Percentiles rank a stretch among this genome's conserved stretches.
Evolutionary conservation across 345 rosid genomes (phyloP).

Genomic region (Arabis hirsuta): DNA sequence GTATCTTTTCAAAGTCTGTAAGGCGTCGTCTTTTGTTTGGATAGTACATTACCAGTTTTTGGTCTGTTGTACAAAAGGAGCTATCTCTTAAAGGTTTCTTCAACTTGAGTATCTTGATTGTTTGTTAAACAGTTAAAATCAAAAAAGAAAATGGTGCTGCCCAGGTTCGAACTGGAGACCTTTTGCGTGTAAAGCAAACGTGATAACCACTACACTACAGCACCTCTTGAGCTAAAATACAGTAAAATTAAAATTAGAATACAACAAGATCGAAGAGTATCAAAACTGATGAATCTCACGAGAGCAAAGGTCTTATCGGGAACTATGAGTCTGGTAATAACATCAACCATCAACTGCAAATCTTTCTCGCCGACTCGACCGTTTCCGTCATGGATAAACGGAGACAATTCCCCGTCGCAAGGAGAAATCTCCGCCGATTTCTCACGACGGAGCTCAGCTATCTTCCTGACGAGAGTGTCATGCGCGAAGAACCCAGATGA

Average conservation of each 20-base stretch:
- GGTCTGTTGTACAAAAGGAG: slow-evolving; percentile 23
- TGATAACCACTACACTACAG: slow-evolving; percentile 49
- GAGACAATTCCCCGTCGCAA: slow-evolving; percentile 23
- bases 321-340: slow-evolving; percentile 40
- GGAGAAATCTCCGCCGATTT: not conserved
- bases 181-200: slow-evolving; percentile 43
- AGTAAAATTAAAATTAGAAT: too few relatives aligned
- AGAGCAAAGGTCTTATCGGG: slow-evolving; percentile 29
- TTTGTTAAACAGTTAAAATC: not conserved
- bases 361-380: slow-evolving; percentile 42
- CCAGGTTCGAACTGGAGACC: slow-evolving; percentile 43
- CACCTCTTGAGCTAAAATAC: not conserved
- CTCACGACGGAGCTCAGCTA: slow-evolving; percentile 23
- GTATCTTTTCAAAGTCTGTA: slow-evolving; percentile 61
- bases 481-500: slow-evolving; percentile 68
- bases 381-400: slow-evolving; percentile 10
- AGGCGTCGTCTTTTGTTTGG: slow-evolving; percentile 72
- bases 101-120: too few relatives aligned
- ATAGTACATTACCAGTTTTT: slow-evolving; percentile 25
- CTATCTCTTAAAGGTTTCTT: too few relatives aligned
- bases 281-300: not conserved
- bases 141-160: slow-evolving; percentile 23
- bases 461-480: slow-evolving; percentile 26
- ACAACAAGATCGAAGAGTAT: too few relatives aligned
- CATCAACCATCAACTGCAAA: slow-evolving; percentile 39